Conservation (phyloP, 2,329 filamentous ascomycete genomes). For the Rugonectria rugulosa region DNA sequence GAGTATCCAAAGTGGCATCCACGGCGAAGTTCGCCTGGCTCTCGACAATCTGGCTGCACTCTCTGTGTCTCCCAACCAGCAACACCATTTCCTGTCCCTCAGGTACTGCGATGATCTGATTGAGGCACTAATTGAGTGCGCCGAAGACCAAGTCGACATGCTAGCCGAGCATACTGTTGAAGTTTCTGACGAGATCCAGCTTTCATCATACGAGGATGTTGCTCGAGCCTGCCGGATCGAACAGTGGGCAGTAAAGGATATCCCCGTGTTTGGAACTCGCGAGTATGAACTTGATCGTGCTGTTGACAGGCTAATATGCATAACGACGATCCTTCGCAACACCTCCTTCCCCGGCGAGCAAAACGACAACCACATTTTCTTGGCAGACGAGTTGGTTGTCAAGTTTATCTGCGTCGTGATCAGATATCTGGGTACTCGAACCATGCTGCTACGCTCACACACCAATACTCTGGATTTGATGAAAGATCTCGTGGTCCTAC, state of each 20-base stretch:
- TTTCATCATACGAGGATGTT: constrained; percentile 88
- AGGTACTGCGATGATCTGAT: constrained; percentile 85
- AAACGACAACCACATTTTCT: constrained; percentile 71
- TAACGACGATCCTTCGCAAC: constrained; percentile 92
- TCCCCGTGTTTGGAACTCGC: constrained; percentile 75
- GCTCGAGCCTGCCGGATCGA: constrained; percentile 80
- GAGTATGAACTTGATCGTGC: constrained; percentile 86
- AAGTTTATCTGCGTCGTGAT: constrained; percentile 86
- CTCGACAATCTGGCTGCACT: constrained; percentile 82
- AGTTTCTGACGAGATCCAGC: constrained; percentile 83
- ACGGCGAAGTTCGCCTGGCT: constrained; percentile 87
- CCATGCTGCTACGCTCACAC: constrained; percentile 82
- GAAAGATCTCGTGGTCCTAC: constrained; percentile 89
- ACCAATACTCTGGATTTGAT: constrained; percentile 93
- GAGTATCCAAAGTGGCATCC: constrained; percentile 88
- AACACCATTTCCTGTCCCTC: constrained; percentile 72
- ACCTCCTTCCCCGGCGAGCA: constrained; percentile 77
- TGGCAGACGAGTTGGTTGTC: constrained; percentile 80
- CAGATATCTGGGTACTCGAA: constrained; percentile 85
- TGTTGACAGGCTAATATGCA: constrained; percentile 85
- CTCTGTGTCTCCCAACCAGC: constrained; percentile 66
- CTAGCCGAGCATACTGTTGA: constrained; percentile 86
- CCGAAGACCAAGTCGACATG: constrained; percentile 84
- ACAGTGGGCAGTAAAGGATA: constrained; percentile 73
- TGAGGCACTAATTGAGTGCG: constrained; percentile 88